phyloP scores from a whole-genome alignment of 805 yeast species.

The Metschnikowia bowlesiae region DNA sequence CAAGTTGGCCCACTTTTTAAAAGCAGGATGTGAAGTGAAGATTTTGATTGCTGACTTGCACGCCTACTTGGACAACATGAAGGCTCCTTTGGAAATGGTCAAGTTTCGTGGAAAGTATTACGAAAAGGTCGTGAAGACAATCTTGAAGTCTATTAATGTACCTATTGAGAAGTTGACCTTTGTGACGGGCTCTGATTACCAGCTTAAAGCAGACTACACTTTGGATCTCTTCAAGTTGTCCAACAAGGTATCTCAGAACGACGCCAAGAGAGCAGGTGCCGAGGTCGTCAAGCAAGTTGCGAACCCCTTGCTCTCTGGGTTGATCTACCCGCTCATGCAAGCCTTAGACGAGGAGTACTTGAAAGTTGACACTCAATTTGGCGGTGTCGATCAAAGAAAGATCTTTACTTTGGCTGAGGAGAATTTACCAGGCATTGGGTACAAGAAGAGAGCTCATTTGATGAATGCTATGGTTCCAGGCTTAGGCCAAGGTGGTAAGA shows the following conservation, averaged over 20 bases:
- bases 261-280: slow-evolving; percentile 98
- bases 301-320: slow-evolving; percentile 87
- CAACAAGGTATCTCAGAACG: slow-evolving; percentile 85
- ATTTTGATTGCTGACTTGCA: slow-evolving; percentile 93
- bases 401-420: slow-evolving; percentile 97
- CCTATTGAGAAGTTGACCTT: slow-evolving; percentile 86
- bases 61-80: slow-evolving; percentile 97
- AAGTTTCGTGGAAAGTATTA: slow-evolving; percentile 86
- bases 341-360: slow-evolving; percentile 93
- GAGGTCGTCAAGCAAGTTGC: slow-evolving; percentile 98
- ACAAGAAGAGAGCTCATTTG: slow-evolving; percentile 95
- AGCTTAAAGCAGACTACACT: slow-evolving; percentile 70
- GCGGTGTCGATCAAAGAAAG: slow-evolving; percentile 98
- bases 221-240: slow-evolving; percentile 85
- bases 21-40: slow-evolving; percentile 93
- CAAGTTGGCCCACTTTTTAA: slow-evolving; percentile 87
- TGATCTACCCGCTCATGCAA: slow-evolving; percentile 98
- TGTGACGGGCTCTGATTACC: slow-evolving; percentile 87
- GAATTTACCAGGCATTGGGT: slow-evolving; percentile 78
- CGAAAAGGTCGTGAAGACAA: slow-evolving; percentile 77
- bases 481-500: slow-evolving; percentile 92
- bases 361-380: slow-evolving; percentile 89
- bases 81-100: slow-evolving; percentile 93
- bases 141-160: slow-evolving; percentile 79
- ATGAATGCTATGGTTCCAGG: slow-evolving; percentile 99